Base-by-base conservation (phyloP, 305 asterid genomes). In the Rubia peregrina region DNA sequence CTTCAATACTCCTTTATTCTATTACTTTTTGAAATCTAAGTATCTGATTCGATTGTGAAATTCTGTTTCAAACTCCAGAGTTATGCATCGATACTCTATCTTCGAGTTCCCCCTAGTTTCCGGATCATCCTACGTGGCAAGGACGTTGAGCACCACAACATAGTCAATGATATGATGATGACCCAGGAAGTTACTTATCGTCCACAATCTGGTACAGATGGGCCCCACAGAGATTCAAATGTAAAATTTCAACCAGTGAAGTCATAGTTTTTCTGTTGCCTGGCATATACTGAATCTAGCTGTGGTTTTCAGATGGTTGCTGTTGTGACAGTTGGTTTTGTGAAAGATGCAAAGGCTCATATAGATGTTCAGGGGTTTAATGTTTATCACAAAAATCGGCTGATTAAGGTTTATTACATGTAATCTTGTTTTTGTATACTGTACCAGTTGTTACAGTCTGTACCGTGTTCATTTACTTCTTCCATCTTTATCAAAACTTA, bases 131-230 rank as follows among this genome's bases (percentile, higher is more conserved):
- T 95, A 79, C 97, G 98, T 6, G 99, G 98, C 69, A 77, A 85
- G 81, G 98, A 95, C 79, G 90, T 95, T 66, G 94, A 86, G 77
- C 99, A 95, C 85, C 99, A 95, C 81, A 90, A 88, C 84, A 77
- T 95, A 67, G 97, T 95, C 69, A 91, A 90, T 81, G 99, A 95
- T 80, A 95, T 95, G 99, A 95, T 95, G 99, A 84, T 95, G 96
- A 83, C 99, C 49, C 88, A 91, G 78, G 96, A 91, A 82, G 77
- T 87, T 61, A 84, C 85, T 11, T 95, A 95, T 82, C 99, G 98
- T 70, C 99, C 99, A 69, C 96, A 88, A 74, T 81, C 94, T 46
- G 89, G 90, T 51, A 75, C 79, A 9, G 98, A 90, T 74, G 99
- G 95, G 71, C 67, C 78, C 65, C 87, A 87, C 6, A 87, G 83